Base-by-base conservation (phyloP, 208 protist species). In the Leishmania turanica region DNA sequence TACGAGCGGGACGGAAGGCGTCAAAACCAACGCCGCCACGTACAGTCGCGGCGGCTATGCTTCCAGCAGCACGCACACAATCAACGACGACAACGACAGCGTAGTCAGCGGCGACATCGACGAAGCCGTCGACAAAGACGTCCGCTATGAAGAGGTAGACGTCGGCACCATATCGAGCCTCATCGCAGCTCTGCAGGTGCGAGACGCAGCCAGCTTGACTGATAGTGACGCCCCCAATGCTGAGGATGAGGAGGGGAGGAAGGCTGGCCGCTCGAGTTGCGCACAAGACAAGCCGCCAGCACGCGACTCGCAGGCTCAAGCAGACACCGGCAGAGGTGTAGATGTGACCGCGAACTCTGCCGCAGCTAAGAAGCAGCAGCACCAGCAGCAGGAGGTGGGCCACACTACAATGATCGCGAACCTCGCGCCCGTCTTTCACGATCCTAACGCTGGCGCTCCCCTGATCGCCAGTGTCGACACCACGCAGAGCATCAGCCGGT, bases 111-210 rank as follows among this genome's bases (percentile, higher is more conserved):
- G 62, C 40, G 31, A 8, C 72, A 77, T 34, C 19, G 34, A 65
- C 21, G 75, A 15, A 42, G 54, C 40, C 2, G 42, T 13, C 58
- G 72, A 78, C 24, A 34, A 66, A 15, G 73, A 54, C 51, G n/a
- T 53, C 62, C 77, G 78, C 7, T 81, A 85, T 77, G 82, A 85
- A 31, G 82, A 85, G 27, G 77, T 62, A n/a, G 82, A 81, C 15
- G 71, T 85, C 31, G 64, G 82, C 66, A 85, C 77, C 19, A 85
- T 85, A 66, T 85, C 82, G 31, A 82, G 73, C 66, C 78, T 85
- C 72, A 77, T 85, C 58, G 82, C 82, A 15, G 80, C 82, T 27
- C 73, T 85, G 49, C 70, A 81, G 64, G 62, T 56, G 53, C 58
- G 51, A 19, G 70, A 37, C 45, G 24, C 24, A 40, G 19, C 27